Percentiles rank a stretch among this genome's conserved stretches.
phyloP scores from a whole-genome alignment of 2,329 filamentous ascomycete genomes.

The Paecilomyces sp. region DNA sequence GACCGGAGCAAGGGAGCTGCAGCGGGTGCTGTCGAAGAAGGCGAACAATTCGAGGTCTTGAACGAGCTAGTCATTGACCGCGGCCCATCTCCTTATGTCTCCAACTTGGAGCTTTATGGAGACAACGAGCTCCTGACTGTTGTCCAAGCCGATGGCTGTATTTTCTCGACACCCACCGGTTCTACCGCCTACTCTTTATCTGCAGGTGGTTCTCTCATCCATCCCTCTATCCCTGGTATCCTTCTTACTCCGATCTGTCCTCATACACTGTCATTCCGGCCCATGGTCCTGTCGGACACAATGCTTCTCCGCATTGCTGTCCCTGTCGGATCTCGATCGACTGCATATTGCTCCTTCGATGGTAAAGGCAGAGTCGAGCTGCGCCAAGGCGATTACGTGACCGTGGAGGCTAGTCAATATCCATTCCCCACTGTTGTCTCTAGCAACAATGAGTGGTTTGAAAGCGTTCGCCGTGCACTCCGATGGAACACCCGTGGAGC shows the following conservation, averaged over 20 bases:
- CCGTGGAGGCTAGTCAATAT: constrained; percentile 91
- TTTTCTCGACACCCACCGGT: constrained; percentile 92
- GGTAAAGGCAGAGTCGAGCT: constrained; percentile 94
- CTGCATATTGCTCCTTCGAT: constrained; percentile 94
- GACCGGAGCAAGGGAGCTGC: constrained; percentile 39
- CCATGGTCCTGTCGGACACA: constrained; percentile 94
- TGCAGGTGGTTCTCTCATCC: constrained; percentile 88
- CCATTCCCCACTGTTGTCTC: constrained; percentile 95
- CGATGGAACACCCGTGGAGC: constrained; percentile 93
- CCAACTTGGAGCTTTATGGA: constrained; percentile 90
- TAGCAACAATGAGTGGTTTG: constrained; percentile 89
- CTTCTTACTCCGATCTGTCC: constrained; percentile 96
- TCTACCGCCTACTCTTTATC: constrained; percentile 95
- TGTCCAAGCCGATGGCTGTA: constrained; percentile 93
- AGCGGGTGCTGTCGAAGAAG: constrained; percentile 66
- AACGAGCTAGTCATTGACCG: constrained; percentile 98
- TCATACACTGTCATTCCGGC: constrained; percentile 91
- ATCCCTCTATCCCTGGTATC: constrained; percentile 94
- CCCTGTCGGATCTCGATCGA: constrained; percentile 76
- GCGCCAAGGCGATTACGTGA: constrained; percentile 88
- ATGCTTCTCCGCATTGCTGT: constrained; percentile 86
- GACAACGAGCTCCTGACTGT: constrained; percentile 93
- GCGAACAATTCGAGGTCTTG: constrained; percentile 93
- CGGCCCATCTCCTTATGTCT: constrained; percentile 92
- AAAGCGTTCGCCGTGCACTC: constrained; percentile 84